These are phyloP conservation scores for Pulveroboletus ravenelii DNA, from an alignment of 768 basidiomycete species.

Conservation along the genomic window DNA sequence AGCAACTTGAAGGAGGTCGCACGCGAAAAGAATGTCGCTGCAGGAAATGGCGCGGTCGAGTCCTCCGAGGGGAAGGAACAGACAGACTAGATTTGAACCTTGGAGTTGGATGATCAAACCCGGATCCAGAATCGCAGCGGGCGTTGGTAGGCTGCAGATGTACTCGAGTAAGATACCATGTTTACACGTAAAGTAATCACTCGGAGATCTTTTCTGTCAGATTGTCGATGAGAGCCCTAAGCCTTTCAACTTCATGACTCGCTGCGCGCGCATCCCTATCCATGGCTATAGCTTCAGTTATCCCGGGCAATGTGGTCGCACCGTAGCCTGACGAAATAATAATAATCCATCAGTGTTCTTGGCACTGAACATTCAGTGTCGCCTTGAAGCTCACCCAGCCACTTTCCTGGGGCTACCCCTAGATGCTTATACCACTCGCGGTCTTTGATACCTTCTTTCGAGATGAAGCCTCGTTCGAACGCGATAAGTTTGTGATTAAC, in stretches of 20 bases:
- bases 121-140: too few species aligned
- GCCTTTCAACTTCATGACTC: conserved; percentile 56
- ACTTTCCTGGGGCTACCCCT: conserved; percentile 87
- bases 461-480: conserved; percentile 83
- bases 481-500: conserved; percentile 65
- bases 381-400: conserved; percentile 53
- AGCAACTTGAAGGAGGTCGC: too few species aligned
- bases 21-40: too few species aligned
- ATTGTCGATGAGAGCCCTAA: conserved; percentile 48
- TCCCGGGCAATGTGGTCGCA: conserved; percentile 78
- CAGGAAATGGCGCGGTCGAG: too few species aligned
- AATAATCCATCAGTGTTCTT: background rate
- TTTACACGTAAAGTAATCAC: conserved; percentile 6
- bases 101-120: too few species aligned
- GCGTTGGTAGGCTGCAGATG: too few species aligned
- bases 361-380: background rate
- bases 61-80: background rate
- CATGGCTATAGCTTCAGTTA: conserved; percentile 73
- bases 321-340: conserved; percentile 57
- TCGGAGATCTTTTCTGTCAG: conserved; percentile 36
- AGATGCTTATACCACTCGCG: conserved; percentile 88
- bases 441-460: conserved; percentile 71
- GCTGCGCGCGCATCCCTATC: conserved; percentile 63
- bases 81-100: too few species aligned
- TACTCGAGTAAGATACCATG: too few species aligned